Conservation (phyloP, 1,284 basidiomycete genomes). For the Trametes polyzona region DNA sequence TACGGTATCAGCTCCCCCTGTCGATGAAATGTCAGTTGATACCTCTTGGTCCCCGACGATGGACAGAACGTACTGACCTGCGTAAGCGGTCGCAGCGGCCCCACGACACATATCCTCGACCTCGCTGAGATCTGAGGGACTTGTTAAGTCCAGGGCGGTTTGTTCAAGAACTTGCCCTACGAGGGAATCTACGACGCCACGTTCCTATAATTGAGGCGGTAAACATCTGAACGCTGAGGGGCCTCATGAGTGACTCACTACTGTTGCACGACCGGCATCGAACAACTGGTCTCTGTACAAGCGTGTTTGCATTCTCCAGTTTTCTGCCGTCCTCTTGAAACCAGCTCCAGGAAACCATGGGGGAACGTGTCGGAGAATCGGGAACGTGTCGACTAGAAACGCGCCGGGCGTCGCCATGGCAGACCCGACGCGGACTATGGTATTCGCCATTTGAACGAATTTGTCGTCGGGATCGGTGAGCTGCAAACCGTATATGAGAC, state of each 20-base stretch:
- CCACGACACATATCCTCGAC: neutral
- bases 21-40: neutral
- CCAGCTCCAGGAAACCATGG: constrained; percentile 33
- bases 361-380: constrained; percentile 27
- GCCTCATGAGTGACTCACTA: neutral
- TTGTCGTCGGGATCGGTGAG: constrained; percentile 11
- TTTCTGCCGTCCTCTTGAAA: constrained; percentile 19
- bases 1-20: constrained; percentile 31
- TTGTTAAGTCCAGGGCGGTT: neutral
- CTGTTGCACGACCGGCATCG: constrained; percentile 8
- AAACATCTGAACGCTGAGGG: neutral
- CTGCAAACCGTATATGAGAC: constrained; percentile 2
- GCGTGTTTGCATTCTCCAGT: constrained; percentile 31
- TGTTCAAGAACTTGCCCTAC: neutral
- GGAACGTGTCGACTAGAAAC: constrained; percentile 18
- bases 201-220: neutral
- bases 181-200: neutral
- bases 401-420: constrained; percentile 11
- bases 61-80: neutral
- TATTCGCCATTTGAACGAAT: constrained; percentile 13
- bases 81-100: constrained; percentile 3
- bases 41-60: neutral
- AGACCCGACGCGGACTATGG: constrained; percentile 13
- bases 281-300: constrained; percentile 21
- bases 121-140: neutral